These are phyloP conservation scores for Aspergillus cristatus DNA, from an alignment of 495 filamentous ascomycete genomes.

Conservation along the genomic window DNA sequence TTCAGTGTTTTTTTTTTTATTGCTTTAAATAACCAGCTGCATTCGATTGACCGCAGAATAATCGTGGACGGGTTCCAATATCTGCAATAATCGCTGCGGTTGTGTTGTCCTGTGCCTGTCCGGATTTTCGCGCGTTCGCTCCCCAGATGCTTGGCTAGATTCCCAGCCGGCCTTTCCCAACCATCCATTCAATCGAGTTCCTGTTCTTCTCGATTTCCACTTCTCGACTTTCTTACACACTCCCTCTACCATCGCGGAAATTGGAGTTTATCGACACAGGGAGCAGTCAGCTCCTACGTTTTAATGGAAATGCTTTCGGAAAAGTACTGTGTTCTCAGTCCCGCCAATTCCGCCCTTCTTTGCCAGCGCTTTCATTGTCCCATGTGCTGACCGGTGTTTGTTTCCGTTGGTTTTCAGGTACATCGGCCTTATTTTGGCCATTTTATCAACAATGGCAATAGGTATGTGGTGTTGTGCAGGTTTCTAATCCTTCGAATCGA, in stretches of 20 bases:
- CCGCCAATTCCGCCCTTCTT: background rate
- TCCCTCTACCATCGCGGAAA: slow-evolving; percentile 10
- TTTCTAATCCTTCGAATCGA: background rate
- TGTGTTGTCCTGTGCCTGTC: no score
- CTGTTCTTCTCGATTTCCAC: no score
- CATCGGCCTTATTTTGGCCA: slow-evolving; percentile 79
- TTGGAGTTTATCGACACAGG: slow-evolving; percentile 30
- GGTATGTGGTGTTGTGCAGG: slow-evolving; percentile 45
- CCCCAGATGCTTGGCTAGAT: no score
- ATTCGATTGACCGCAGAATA: no score
- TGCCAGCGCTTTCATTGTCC: background rate
- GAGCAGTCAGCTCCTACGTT: slow-evolving; percentile 37
- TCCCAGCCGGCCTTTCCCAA: no score
- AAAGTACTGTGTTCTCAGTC: slow-evolving; percentile 56
- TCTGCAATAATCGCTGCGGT: no score
- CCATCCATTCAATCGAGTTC: no score
- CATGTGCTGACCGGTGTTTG: background rate
- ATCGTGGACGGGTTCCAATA: no score
- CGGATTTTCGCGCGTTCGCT: no score
- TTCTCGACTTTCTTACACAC: no score
- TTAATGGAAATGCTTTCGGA: slow-evolving; percentile 65
- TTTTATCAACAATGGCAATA: slow-evolving; percentile 87
- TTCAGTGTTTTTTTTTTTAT: no score
- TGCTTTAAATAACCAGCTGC: no score
- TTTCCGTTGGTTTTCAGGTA: slow-evolving; percentile 51